Percentiles rank a stretch among this genome's conserved stretches.
Conservation (phyloP, 768 basidiomycete species). For the Trichaptum fuscoviolaceum region DNA sequence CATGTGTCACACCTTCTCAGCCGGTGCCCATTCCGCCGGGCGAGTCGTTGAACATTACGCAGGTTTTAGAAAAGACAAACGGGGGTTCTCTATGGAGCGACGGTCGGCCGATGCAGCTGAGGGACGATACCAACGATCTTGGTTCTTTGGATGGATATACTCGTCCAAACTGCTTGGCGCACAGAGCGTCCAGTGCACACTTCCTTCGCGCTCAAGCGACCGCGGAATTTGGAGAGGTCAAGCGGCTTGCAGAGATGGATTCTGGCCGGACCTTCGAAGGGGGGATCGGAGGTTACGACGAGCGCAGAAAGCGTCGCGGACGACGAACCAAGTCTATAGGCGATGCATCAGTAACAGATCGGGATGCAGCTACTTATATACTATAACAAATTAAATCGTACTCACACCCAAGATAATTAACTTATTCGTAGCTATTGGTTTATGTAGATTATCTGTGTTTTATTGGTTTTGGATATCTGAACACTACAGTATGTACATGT, state of each 20-base stretch:
- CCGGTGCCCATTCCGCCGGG: slow-evolving; percentile 77
- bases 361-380: neutral
- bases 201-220: slow-evolving; percentile 80
- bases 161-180: slow-evolving; percentile 54
- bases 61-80: slow-evolving; percentile 61
- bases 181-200: slow-evolving; percentile 56
- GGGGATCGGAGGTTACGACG: neutral
- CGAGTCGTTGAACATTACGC: slow-evolving; percentile 72
- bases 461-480: neutral
- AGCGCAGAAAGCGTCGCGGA: neutral
- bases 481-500: neutral
- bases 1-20: slow-evolving; percentile 92
- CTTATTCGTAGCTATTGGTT: neutral
- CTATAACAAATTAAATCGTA: neutral
- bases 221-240: slow-evolving; percentile 64
- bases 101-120: slow-evolving; percentile 46
- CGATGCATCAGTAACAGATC: neutral
- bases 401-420: neutral
- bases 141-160: slow-evolving; percentile 46
- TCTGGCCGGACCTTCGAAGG: slow-evolving; percentile 31
- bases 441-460: neutral
- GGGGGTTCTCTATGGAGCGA: slow-evolving; percentile 63
- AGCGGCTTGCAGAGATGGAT: slow-evolving; percentile 53
- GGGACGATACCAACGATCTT: slow-evolving; percentile 20
- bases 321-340: neutral